phyloP scores from a whole-genome alignment of 257 asterid genomes.

The Eucommia ulmoides region DNA sequence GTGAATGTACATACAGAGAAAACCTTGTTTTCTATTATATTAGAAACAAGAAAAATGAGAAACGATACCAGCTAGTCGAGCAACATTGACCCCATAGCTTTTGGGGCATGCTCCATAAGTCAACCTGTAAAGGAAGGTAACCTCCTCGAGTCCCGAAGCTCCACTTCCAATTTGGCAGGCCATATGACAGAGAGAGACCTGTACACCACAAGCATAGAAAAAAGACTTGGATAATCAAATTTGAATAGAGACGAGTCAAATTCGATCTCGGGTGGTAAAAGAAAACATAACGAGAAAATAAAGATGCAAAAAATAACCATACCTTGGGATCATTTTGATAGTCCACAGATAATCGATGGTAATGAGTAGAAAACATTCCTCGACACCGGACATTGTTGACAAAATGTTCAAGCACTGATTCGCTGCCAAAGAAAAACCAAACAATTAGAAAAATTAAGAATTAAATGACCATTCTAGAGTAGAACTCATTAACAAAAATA shows the following conservation, averaged over 20 bases:
- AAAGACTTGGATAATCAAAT: no score
- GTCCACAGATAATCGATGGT: slow-evolving; percentile 77
- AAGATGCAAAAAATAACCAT: slow-evolving; percentile 4
- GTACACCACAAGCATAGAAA: slow-evolving; percentile 7
- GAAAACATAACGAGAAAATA: no score
- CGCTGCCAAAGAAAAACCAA: slow-evolving; percentile 40
- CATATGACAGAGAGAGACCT: slow-evolving; percentile 91
- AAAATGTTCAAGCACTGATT: slow-evolving; percentile 91
- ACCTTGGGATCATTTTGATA: slow-evolving; percentile 78
- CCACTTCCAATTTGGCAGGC: slow-evolving; percentile 84
- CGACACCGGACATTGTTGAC: slow-evolving; percentile 68
- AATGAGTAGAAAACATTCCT: slow-evolving; percentile 97
- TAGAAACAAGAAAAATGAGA: not conserved
- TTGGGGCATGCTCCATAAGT: slow-evolving; percentile 87
- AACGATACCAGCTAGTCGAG: slow-evolving; percentile 70
- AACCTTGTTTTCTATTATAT: not conserved
- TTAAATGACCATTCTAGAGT: not conserved
- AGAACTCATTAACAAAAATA: not conserved
- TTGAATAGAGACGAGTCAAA: no score
- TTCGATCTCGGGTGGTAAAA: no score
- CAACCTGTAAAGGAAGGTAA: slow-evolving; percentile 80
- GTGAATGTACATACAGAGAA: not conserved
- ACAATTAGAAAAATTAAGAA: slow-evolving; percentile 7
- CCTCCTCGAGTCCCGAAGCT: slow-evolving; percentile 64
- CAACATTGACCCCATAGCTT: slow-evolving; percentile 96